Evolutionary conservation across 2,329 filamentous ascomycete species (phyloP).

Genomic region (Fusarium globosum): DNA sequence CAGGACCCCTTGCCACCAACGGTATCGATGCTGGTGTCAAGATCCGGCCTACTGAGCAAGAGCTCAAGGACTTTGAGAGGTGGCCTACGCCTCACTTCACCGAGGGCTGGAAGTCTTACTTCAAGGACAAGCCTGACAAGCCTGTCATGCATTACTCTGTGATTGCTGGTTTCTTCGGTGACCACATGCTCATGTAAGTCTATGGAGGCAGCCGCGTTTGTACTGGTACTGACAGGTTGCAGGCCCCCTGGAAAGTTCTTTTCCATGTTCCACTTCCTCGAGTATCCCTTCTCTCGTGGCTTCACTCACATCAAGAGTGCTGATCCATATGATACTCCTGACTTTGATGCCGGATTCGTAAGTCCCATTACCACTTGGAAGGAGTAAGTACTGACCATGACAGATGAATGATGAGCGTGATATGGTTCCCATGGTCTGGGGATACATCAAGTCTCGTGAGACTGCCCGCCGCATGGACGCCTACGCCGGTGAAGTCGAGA

Average conservation of each 20-base stretch:
- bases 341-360: conserved; percentile 80
- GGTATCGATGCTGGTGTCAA: conserved; percentile 85
- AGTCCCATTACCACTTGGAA: background rate
- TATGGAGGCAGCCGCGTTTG: rapidly evolving
- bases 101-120: conserved; percentile 82
- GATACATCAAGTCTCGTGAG: conserved; percentile 84
- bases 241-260: conserved; percentile 84
- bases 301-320: conserved; percentile 76
- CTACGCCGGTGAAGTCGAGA: conserved; percentile 78
- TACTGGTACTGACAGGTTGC: conserved; percentile 37
- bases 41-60: conserved; percentile 75
- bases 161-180: conserved; percentile 74
- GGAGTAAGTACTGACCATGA: no score
- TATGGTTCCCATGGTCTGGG: conserved; percentile 88
- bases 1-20: conserved; percentile 76
- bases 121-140: conserved; percentile 86
- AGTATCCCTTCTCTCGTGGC: conserved; percentile 81
- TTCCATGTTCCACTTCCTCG: conserved; percentile 85
- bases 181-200: conserved; percentile 67
- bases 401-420: conserved; percentile 84
- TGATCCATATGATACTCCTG: conserved; percentile 77
- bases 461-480: conserved; percentile 82
- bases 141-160: conserved; percentile 88
- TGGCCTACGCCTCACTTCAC: conserved; percentile 82
- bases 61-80: conserved; percentile 74